A percentile compares a stretch with the other conserved stretches of the same genome.
These are phyloP conservation scores for Pittosporum tobira DNA, from an alignment of 129 eudicot genomes.

Conservation along the genomic window DNA sequence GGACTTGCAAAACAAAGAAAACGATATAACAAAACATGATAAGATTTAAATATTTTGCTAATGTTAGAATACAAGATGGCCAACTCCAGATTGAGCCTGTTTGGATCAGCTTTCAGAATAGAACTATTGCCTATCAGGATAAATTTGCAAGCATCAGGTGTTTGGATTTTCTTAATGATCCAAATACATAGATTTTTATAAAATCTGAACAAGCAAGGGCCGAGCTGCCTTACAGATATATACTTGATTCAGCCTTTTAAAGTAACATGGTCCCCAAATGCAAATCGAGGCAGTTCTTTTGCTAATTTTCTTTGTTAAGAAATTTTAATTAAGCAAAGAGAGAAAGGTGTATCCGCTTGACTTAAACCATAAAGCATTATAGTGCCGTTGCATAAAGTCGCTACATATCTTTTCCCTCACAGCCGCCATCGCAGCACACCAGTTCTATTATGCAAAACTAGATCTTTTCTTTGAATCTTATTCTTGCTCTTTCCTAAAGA, in stretches of 20 bases:
- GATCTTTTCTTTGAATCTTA: too few relatives aligned
- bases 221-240: neutral
- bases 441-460: too few relatives aligned
- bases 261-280: neutral
- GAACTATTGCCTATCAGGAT: neutral
- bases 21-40: conserved; percentile 3
- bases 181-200: too few relatives aligned
- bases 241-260: neutral
- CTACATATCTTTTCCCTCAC: too few relatives aligned
- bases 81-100: neutral
- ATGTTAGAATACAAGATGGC: conserved; percentile 8
- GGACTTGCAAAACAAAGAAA: conserved; percentile 5
- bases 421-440: too few relatives aligned
- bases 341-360: too few relatives aligned
- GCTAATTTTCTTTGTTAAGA: neutral
- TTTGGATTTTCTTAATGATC: neutral
- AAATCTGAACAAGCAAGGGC: neutral
- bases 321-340: too few relatives aligned
- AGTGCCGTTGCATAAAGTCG: too few relatives aligned
- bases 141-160: neutral
- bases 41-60: neutral
- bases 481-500: too few relatives aligned
- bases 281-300: neutral
- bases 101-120: neutral
- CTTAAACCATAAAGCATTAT: too few relatives aligned